These are phyloP conservation scores for Herpotrichia juniperi DNA, from an alignment of 2,329 filamentous ascomycete species.

Conservation along the genomic window DNA sequence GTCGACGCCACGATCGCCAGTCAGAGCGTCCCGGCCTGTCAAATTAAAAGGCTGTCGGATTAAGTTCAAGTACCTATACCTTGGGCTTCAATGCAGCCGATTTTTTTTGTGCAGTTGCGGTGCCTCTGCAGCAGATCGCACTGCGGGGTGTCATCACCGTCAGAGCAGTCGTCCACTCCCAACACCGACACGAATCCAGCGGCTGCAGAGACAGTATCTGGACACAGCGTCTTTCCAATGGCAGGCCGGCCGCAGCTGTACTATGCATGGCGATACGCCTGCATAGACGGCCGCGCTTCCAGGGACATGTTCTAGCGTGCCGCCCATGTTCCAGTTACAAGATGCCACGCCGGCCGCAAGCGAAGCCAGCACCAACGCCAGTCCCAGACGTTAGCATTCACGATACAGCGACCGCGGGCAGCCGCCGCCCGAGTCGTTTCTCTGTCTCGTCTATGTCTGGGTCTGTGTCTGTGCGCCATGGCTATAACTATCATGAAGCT, in stretches of 20 bases:
- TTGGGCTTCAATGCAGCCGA: conserved; percentile 30
- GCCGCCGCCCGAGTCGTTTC: conserved; percentile 27
- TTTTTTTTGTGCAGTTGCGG: conserved; percentile 20
- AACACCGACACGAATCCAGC: conserved; percentile 36
- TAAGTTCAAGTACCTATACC: too few relatives aligned
- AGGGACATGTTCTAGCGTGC: conserved; percentile 17
- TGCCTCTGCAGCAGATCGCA: conserved; percentile 20
- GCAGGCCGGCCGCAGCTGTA: not conserved
- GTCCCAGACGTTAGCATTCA: conserved; percentile 35
- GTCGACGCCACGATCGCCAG: not conserved
- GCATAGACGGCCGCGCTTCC: conserved; percentile 41
- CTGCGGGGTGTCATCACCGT: conserved; percentile 30
- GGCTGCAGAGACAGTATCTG: conserved; percentile 27
- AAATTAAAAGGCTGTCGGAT: conserved; percentile 5
- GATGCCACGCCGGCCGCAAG: conserved; percentile 35
- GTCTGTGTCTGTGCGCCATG: conserved; percentile 14
- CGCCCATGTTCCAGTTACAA: conserved; percentile 33
- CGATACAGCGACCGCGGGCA: conserved; percentile 29
- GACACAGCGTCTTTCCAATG: conserved; percentile 14
- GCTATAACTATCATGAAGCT: conserved; percentile 28
- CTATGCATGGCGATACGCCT: conserved; percentile 37
- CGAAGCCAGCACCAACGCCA: conserved; percentile 27
- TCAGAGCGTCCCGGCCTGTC: conserved; percentile 9
- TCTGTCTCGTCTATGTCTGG: conserved; percentile 13
- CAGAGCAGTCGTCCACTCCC: conserved; percentile 33